Conservation (phyloP, 2,329 filamentous ascomycete species). For the Colletotrichum sidae region DNA sequence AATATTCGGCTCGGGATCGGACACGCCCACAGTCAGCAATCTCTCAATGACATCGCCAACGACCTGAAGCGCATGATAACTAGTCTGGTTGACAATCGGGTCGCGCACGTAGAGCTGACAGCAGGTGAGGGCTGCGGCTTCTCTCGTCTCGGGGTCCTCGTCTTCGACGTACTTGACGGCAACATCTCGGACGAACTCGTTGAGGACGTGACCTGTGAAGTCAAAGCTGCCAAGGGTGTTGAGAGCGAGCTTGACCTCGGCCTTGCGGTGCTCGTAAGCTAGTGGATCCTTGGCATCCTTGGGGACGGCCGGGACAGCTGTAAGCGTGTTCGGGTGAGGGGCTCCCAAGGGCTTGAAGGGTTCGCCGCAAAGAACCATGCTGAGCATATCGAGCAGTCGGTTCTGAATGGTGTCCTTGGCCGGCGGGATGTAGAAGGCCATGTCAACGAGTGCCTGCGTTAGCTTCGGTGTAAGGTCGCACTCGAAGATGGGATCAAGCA, state of each 20-base stretch:
- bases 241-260: constrained; percentile 91
- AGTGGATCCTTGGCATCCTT: constrained; percentile 88
- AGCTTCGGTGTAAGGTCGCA: constrained; percentile 94
- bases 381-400: constrained; percentile 92
- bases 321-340: constrained; percentile 83
- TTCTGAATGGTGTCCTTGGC: constrained; percentile 95
- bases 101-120: constrained; percentile 98
- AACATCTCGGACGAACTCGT: constrained; percentile 98
- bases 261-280: constrained; percentile 82
- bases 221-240: constrained; percentile 98
- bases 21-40: constrained; percentile 92
- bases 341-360: constrained; percentile 94
- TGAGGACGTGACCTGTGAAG: constrained; percentile 90
- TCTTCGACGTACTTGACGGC: constrained; percentile 98
- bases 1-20: constrained; percentile 90
- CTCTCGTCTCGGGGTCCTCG: constrained; percentile 91
- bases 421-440: constrained; percentile 98
- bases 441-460: constrained; percentile 95
- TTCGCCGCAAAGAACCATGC: constrained; percentile 90
- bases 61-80: constrained; percentile 95
- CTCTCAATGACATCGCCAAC: constrained; percentile 99
- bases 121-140: constrained; percentile 94
- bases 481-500: constrained; percentile 95
- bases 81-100: constrained; percentile 97
- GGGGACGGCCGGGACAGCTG: constrained; percentile 83